Base-by-base conservation (phyloP, 1,284 basidiomycete genomes). In the Butyriboletus regius region DNA sequence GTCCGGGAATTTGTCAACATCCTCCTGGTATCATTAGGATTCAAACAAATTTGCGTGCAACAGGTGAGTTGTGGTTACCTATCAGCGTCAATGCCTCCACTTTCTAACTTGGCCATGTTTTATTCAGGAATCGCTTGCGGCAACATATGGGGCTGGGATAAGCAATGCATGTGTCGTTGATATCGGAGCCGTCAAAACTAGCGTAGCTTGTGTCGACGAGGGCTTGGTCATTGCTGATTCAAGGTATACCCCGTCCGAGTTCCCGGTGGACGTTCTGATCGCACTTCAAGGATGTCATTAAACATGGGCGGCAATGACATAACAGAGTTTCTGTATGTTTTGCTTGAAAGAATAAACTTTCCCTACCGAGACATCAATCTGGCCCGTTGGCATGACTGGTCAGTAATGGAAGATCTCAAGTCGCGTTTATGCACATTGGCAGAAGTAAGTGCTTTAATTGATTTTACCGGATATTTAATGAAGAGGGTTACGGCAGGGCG, bases 81-180 rank as follows among this genome's bases (percentile, higher is more conserved):
- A 29, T 31, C 10, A 22, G 12, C 12, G 13, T 43, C n/a, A 5
- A 20, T 12, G 29, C 29, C 4, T 33, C 42, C 29, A 31, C 35
- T 29, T 39, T 35, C 15, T 43, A 24, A 47, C n/a, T n/a, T 43
- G 34, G 13, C 24, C 7, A 5, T 29, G 18, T 38, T 29, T 17
- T 8, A 12, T 48, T n/a, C 52, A 95, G 88, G 93, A 96, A 75
- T 87, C 90, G 1, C 75, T 96, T 28, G 91, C 91, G 43, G 91
- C 96, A 6, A 91, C 92, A 2, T 98, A 96, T 66, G 92, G 94
- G 17, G 92, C 95, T 3, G 96, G 96, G 12, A 85, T 98, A 50
- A 91, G 90, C 0, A 88, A 83, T 56, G 94, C 93, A 12, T 98
- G 95, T 63, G 90, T 99, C 4, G 89, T 98, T 32, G 92, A 98